These are phyloP conservation scores for Nigrograna mackinnonii DNA, from an alignment of 2,329 filamentous ascomycete genomes.

Conservation along the genomic window DNA sequence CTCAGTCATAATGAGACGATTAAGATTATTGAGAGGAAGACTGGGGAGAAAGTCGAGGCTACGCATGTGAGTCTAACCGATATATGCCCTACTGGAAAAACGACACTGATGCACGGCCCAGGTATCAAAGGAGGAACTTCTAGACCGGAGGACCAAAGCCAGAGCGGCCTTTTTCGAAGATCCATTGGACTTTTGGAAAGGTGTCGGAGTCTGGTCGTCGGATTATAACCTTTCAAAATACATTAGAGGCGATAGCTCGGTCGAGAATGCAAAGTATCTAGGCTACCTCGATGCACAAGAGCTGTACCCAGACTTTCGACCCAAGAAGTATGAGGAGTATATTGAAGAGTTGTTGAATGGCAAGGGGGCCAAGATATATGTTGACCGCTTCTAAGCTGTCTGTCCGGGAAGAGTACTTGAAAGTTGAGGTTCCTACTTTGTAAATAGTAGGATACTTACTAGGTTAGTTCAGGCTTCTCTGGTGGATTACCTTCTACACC, in stretches of 20 bases:
- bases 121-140: background rate
- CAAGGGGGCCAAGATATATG: background rate
- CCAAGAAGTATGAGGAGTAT: constrained; percentile 31
- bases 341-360: constrained; percentile 14
- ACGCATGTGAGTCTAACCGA: constrained; percentile 37
- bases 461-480: no score
- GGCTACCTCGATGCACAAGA: constrained; percentile 58
- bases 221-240: constrained; percentile 43
- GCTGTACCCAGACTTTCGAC: constrained; percentile 56
- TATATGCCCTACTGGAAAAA: background rate
- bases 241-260: constrained; percentile 58
- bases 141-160: background rate
- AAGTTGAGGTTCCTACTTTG: no score
- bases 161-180: background rate
- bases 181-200: background rate
- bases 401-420: no score
- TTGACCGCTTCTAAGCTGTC: background rate
- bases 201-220: background rate
- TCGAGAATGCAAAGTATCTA: constrained; percentile 57
- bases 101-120: background rate
- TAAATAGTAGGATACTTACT: no score
- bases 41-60: constrained; percentile 52
- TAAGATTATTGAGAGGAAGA: constrained; percentile 50
- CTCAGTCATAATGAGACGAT: constrained; percentile 52
- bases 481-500: no score